Conservation (phyloP, 2,329 filamentous ascomycete genomes). For the Gliomastix tumulicola region DNA sequence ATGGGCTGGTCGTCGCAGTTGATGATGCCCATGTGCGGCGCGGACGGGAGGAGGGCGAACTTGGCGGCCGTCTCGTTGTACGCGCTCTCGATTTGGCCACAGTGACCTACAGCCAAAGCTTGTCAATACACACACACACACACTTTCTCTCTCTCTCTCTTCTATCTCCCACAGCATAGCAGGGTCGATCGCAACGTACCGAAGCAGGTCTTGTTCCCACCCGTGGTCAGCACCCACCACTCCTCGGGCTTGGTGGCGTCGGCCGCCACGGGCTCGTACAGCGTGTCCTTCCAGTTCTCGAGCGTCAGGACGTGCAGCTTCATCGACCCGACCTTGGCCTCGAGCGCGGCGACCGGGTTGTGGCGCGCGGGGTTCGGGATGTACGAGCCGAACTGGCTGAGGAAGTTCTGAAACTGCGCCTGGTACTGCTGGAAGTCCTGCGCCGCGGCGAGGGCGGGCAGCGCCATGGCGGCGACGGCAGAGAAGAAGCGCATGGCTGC, state of each 20-base stretch:
- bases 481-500: conserved; percentile 52
- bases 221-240: conserved; percentile 70
- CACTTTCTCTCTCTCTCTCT: too few species aligned
- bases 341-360: conserved; percentile 31
- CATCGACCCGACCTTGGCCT: conserved; percentile 30
- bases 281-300: conserved; percentile 63
- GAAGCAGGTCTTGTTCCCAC: conserved; percentile 72
- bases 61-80: conserved; percentile 60
- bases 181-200: too few species aligned
- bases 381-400: conserved; percentile 51
- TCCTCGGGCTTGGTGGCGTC: conserved; percentile 59
- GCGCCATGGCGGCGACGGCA: conserved; percentile 39
- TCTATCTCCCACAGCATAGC: too few species aligned
- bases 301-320: conserved; percentile 51
- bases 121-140: too few species aligned
- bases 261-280: conserved; percentile 55
- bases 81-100: conserved; percentile 55
- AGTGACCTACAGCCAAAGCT: too few species aligned
- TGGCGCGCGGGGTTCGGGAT: conserved; percentile 39
- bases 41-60: conserved; percentile 52
- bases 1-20: conserved; percentile 71
- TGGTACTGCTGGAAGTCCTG: conserved; percentile 50
- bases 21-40: conserved; percentile 61
- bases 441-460: conserved; percentile 49
- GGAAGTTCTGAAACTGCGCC: conserved; percentile 56